Conservation (phyloP, 805 yeast species). For the Cyberlindnera subsufficiens region DNA sequence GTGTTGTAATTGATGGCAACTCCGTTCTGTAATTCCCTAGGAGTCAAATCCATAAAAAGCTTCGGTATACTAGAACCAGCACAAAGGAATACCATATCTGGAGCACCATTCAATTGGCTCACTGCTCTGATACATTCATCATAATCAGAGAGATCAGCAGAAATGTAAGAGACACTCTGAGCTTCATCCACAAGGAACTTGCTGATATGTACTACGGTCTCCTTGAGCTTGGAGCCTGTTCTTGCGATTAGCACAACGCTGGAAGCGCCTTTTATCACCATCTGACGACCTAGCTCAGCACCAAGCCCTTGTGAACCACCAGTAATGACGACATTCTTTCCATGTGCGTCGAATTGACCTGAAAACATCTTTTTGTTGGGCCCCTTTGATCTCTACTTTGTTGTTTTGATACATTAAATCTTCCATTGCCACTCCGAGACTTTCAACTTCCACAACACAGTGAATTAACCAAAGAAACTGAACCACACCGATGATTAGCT, state of each 20-base stretch:
- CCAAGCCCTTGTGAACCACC: slow-evolving; percentile 98
- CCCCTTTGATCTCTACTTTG: neutral
- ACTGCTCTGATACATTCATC: slow-evolving; percentile 41
- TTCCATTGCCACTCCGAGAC: slow-evolving; percentile 1
- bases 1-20: slow-evolving; percentile 68
- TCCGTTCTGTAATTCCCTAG: slow-evolving; percentile 54
- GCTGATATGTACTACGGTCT: slow-evolving; percentile 42
- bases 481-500: slow-evolving; percentile 4
- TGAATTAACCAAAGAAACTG: neutral
- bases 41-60: slow-evolving; percentile 60
- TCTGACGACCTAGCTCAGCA: slow-evolving; percentile 59
- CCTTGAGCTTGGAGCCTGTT: slow-evolving; percentile 51
- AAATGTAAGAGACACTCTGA: slow-evolving; percentile 29
- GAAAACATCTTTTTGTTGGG: slow-evolving; percentile 4
- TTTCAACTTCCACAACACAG: neutral
- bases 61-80: slow-evolving; percentile 87
- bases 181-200: slow-evolving; percentile 21
- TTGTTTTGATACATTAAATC: neutral
- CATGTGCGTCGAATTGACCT: slow-evolving; percentile 21
- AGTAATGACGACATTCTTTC: slow-evolving; percentile 61
- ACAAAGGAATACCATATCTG: slow-evolving; percentile 77
- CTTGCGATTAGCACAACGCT: slow-evolving; percentile 75
- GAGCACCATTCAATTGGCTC: slow-evolving; percentile 32
- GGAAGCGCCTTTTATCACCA: slow-evolving; percentile 52
- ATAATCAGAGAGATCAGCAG: slow-evolving; percentile 64